A percentile compares a stretch with the other conserved stretches of the same genome.
These are phyloP conservation scores for Stagonosporopsis chrysanthemi DNA, from an alignment of 2,329 filamentous ascomycete genomes.

Conservation along the genomic window DNA sequence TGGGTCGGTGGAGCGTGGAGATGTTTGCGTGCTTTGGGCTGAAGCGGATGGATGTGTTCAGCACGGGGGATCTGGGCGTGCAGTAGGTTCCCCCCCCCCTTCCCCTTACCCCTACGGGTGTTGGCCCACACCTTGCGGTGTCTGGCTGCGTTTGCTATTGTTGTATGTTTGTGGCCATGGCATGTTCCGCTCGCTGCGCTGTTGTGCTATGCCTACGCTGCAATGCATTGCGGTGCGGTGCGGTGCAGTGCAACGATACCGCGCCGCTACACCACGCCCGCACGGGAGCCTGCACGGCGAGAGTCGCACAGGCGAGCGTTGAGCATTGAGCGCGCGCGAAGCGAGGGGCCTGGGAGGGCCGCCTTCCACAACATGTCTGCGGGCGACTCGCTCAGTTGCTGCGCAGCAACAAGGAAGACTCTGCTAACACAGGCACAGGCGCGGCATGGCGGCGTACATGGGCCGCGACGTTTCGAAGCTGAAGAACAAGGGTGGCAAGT, in stretches of 20 bases:
- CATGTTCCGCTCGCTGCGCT: not conserved
- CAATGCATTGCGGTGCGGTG: not conserved
- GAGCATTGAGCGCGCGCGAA: conserved; percentile 14
- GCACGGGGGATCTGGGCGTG: conserved; percentile 88
- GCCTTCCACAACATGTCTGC: not conserved
- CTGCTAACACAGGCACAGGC: conserved; percentile 48
- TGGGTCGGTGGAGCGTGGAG: conserved; percentile 87
- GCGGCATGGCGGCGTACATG: conserved; percentile 88
- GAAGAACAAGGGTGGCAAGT: conserved; percentile 83
- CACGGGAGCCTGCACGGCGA: not conserved
- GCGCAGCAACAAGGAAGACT: conserved; percentile 10
- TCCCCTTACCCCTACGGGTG: not conserved
- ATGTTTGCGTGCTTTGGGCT: conserved; percentile 97
- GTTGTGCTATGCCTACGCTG: not conserved
- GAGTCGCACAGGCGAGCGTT: not conserved
- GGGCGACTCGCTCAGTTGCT: not conserved
- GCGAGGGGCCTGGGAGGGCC: conserved; percentile 4
- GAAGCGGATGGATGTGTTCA: conserved; percentile 93
- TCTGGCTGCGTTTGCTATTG: not conserved
- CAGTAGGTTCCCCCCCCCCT: conserved; percentile 62
- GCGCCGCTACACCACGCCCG: conserved; percentile 2
- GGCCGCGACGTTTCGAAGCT: conserved; percentile 85
- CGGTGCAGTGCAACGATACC: not conserved
- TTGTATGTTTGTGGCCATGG: not conserved
- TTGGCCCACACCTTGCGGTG: not conserved